These are phyloP conservation scores for Tricholoma bakamatsutake DNA, from an alignment of 768 basidiomycete genomes.

Conservation along the genomic window DNA sequence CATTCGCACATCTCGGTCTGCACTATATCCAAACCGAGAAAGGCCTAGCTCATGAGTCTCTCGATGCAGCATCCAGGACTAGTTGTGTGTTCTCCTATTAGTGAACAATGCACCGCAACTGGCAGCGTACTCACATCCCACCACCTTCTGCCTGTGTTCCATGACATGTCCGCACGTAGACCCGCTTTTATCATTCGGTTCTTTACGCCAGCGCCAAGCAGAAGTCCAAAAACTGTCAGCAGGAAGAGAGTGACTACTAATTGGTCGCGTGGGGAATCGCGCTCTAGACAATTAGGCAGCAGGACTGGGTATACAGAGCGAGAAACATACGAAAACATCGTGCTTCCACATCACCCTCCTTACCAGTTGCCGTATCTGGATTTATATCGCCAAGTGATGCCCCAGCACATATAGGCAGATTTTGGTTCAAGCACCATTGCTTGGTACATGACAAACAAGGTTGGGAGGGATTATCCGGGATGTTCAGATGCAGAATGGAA, in stretches of 20 bases:
- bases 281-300: conserved; percentile 45
- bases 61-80: conserved; percentile 54
- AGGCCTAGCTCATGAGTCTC: conserved; percentile 41
- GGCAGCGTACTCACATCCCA: conserved; percentile 63
- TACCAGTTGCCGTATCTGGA: conserved; percentile 90
- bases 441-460: conserved; percentile 93
- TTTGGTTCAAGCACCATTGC: conserved; percentile 93
- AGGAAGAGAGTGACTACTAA: conserved; percentile 89
- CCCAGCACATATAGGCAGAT: conserved; percentile 75
- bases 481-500: conserved; percentile 74
- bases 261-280: conserved; percentile 94
- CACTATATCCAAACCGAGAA: conserved; percentile 41
- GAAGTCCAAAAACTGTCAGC: conserved; percentile 78
- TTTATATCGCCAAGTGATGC: conserved; percentile 82
- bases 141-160: conserved; percentile 65
- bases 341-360: conserved; percentile 93
- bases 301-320: conserved; percentile 1
- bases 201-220: conserved; percentile 82
- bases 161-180: conserved; percentile 54
- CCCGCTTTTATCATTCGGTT: conserved; percentile 77
- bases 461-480: conserved; percentile 80
- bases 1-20: conserved; percentile 28
- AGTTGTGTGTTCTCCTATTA: conserved; percentile 8
- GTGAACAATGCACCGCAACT: conserved; percentile 1
- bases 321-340: conserved; percentile 82